These are phyloP conservation scores for Hericium alpestre DNA, from an alignment of 768 basidiomycete species.

Conservation along the genomic window DNA sequence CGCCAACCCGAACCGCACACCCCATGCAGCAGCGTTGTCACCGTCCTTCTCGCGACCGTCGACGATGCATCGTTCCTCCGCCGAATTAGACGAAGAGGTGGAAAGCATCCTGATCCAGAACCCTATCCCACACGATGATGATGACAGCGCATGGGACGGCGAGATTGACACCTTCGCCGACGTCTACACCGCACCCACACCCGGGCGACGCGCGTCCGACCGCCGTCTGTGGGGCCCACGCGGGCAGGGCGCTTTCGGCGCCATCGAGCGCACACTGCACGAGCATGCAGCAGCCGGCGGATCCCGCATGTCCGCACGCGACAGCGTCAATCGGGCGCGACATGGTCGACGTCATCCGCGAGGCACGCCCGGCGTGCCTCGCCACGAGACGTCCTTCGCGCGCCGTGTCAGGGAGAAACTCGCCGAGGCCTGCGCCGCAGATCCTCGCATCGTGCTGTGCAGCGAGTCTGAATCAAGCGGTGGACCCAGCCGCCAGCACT, in stretches of 20 bases:
- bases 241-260: neutral
- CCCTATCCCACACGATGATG: neutral
- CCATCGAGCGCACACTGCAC: neutral
- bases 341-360: slow-evolving; percentile 3
- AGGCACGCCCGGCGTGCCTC: neutral
- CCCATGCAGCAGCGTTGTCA: no score
- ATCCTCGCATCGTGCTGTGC: neutral
- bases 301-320: slow-evolving; percentile 3
- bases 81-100: neutral
- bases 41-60: neutral
- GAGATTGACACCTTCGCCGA: no score
- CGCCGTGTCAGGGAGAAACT: slow-evolving; percentile 34
- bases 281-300: neutral
- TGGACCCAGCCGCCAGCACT: no score
- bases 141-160: neutral
- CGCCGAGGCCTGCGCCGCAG: neutral
- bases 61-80: neutral
- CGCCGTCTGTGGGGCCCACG: neutral
- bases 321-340: slow-evolving; percentile 16
- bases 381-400: slow-evolving; percentile 30
- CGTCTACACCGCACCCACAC: no score
- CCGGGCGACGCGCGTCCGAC: neutral
- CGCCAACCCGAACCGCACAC: neutral
- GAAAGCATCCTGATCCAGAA: neutral
- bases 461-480: neutral